phyloP scores from a whole-genome alignment of 768 basidiomycete genomes.

The Lanmaoa rubissima region DNA sequence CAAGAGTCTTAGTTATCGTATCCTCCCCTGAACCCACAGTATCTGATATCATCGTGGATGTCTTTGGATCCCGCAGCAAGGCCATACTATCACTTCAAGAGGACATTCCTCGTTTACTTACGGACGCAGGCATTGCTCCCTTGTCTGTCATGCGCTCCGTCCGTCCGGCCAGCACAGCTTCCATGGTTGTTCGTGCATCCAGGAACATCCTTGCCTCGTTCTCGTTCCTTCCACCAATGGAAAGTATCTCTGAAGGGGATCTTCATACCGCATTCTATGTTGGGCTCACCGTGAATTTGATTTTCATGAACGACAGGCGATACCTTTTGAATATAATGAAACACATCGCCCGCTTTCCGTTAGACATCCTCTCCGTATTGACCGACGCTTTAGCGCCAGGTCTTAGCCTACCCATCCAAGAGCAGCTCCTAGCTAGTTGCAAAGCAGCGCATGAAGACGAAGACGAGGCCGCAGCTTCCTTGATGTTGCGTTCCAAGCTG shows the following conservation, averaged over 20 bases:
- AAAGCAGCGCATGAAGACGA: constrained; percentile 32
- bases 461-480: constrained; percentile 25
- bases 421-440: constrained; percentile 33
- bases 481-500: constrained; percentile 27
- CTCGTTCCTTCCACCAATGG: constrained; percentile 19
- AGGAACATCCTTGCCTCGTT: constrained; percentile 39
- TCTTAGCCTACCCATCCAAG: constrained; percentile 23
- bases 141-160: constrained; percentile 20
- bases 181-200: constrained; percentile 42
- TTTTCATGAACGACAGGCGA: constrained; percentile 36
- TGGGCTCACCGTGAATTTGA: constrained; percentile 38
- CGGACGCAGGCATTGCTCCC: constrained; percentile 25
- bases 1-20: constrained; percentile 53
- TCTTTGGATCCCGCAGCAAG: constrained; percentile 40
- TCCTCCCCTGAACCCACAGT: constrained; percentile 34
- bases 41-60: constrained; percentile 45
- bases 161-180: constrained; percentile 30
- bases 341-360: constrained; percentile 35
- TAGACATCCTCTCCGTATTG: constrained; percentile 44
- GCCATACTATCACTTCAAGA: constrained; percentile 36
- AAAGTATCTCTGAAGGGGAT: constrained; percentile 31
- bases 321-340: constrained; percentile 34
- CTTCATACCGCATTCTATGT: constrained; percentile 35
- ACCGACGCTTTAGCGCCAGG: constrained; percentile 37
- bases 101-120: constrained; percentile 35